Evolutionary conservation across 139 green algal species (phyloP).

Genomic region (Chlorella sp.): DNA sequence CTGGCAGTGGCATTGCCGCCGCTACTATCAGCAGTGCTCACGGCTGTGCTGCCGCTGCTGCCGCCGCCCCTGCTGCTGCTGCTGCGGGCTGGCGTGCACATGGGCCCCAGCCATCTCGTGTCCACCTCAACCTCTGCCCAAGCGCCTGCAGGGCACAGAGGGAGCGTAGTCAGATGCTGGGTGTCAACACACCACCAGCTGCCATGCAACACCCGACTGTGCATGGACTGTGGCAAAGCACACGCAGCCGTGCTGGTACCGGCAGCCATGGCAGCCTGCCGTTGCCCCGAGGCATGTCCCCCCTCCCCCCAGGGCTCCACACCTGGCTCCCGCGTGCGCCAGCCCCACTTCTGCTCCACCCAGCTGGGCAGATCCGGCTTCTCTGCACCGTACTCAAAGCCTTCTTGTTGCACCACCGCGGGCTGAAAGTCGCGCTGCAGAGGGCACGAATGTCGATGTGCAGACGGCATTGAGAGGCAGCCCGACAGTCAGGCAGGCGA

Average conservation of each 20-base stretch:
- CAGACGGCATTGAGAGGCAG: no score
- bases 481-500: no score
- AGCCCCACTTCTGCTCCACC: conserved; percentile 36
- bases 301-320: no score
- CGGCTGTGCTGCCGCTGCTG: not conserved
- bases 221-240: not conserved
- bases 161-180: not conserved
- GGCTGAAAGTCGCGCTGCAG: not conserved
- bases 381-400: conserved; percentile 3
- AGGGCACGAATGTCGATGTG: no score
- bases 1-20: no score
- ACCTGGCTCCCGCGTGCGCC: not conserved
- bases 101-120: no score
- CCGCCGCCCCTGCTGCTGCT: not conserved
- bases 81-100: not conserved
- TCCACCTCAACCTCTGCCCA: not conserved
- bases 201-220: not conserved
- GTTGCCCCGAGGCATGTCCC: no score
- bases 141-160: not conserved
- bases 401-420: not conserved
- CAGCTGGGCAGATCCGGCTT: not conserved
- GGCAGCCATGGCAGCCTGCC: no score
- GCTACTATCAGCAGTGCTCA: no score
- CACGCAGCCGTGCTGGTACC: no score
- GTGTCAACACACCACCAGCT: not conserved